Conservation (phyloP, 2,329 filamentous ascomycete genomes). For the Aschersonia sp. region DNA sequence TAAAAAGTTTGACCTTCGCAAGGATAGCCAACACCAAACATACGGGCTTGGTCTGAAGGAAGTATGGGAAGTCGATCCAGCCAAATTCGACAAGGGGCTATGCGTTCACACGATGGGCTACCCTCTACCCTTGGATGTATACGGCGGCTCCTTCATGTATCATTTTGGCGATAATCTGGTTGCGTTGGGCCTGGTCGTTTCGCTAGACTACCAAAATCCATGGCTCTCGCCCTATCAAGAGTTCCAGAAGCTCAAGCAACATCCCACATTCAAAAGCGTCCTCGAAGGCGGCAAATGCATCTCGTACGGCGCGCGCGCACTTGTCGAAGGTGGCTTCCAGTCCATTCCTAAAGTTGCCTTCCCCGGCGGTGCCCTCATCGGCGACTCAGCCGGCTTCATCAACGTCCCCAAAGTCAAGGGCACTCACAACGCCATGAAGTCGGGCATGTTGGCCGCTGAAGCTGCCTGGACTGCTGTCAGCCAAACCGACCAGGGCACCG, state of each 20-base stretch:
- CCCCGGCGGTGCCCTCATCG: conserved; percentile 87
- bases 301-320: conserved; percentile 81
- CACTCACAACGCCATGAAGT: conserved; percentile 95
- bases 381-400: conserved; percentile 90
- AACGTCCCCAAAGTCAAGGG: conserved; percentile 99
- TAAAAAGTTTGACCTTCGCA: conserved; percentile 81
- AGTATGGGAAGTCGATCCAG: conserved; percentile 89
- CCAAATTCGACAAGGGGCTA: conserved; percentile 78
- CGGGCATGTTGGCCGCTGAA: conserved; percentile 90
- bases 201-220: conserved; percentile 89
- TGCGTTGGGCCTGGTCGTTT: conserved; percentile 78
- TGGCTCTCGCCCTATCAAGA: conserved; percentile 93
- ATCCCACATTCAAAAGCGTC: conserved; percentile 74
- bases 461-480: conserved; percentile 67
- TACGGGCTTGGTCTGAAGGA: conserved; percentile 93
- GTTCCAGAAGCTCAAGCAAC: conserved; percentile 97
- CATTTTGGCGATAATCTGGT: conserved; percentile 98
- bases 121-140: conserved; percentile 74
- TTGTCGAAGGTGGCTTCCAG: conserved; percentile 93
- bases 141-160: conserved; percentile 98
- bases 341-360: conserved; percentile 96
- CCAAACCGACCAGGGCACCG: conserved; percentile 43
- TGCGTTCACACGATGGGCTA: conserved; percentile 88
- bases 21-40: conserved; percentile 84
- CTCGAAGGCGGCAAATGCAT: conserved; percentile 97